These are phyloP conservation scores for Periconia sp. DNA, from an alignment of 2,329 filamentous ascomycete species.

Conservation along the genomic window DNA sequence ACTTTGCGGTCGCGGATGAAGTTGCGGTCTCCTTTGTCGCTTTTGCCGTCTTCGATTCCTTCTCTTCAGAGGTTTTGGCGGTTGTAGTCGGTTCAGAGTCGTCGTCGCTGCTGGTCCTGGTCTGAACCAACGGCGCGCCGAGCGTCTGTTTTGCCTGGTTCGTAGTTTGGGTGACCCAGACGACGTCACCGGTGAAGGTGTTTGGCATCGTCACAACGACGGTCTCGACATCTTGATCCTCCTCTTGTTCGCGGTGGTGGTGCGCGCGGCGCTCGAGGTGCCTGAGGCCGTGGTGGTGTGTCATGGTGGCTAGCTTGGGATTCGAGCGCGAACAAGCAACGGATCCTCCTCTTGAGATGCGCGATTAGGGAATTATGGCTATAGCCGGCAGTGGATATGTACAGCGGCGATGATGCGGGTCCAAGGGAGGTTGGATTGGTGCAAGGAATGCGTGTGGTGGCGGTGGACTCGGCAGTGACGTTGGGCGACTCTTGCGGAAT, in stretches of 20 bases:
- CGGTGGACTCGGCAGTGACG: slow-evolving; percentile 15
- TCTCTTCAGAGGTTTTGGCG: slow-evolving; percentile 19
- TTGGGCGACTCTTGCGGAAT: slow-evolving; percentile 32
- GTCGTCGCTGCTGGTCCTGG: slow-evolving; percentile 15
- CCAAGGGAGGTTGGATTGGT: slow-evolving; percentile 29
- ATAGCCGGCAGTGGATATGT: slow-evolving; percentile 29
- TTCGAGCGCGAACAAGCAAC: too few relatives aligned
- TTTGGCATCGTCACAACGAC: slow-evolving; percentile 60
- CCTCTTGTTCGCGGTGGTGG: slow-evolving; percentile 16
- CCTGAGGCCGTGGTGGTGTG: slow-evolving; percentile 29
- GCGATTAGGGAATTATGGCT: slow-evolving; percentile 30
- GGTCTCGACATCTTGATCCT: slow-evolving; percentile 27
- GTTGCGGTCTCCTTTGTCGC: slow-evolving; percentile 23
- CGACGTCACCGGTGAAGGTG: slow-evolving; percentile 57
- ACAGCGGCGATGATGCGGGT: slow-evolving; percentile 17
- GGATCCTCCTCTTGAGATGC: slow-evolving; percentile 1
- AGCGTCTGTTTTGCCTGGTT: slow-evolving; percentile 17
- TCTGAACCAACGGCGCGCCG: slow-evolving; percentile 25
- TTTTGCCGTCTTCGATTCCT: slow-evolving; percentile 23
- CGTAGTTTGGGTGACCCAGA: slow-evolving; percentile 29
- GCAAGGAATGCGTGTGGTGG: slow-evolving; percentile 40
- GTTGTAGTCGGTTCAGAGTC: slow-evolving; percentile 18
- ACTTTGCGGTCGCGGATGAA: slow-evolving; percentile 11
- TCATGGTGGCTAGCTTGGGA: slow-evolving; percentile 27
- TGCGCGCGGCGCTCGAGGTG: slow-evolving; percentile 40